A percentile compares a stretch with the other conserved stretches of the same genome.
phyloP scores from a whole-genome alignment of 176 grass and related monocot genomes.

The Carex parvula region DNA sequence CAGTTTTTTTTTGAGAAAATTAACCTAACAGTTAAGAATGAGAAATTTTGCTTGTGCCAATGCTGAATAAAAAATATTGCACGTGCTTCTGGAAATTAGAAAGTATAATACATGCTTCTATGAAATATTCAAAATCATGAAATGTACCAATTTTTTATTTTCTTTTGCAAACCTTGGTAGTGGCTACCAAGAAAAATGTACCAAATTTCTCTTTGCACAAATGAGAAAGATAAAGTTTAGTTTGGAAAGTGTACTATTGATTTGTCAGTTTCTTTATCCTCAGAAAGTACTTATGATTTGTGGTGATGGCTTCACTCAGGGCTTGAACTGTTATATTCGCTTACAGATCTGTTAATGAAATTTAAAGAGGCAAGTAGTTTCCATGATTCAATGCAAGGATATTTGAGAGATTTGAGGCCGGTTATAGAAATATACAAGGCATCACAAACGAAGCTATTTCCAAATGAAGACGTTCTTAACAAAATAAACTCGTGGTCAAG shows the following conservation, averaged over 20 bases:
- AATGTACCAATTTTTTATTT: background rate
- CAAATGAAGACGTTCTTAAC: conserved; percentile 52
- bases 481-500: conserved; percentile 57
- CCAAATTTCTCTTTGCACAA: background rate
- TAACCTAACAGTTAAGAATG: background rate
- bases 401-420: conserved; percentile 61
- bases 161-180: too few relatives aligned
- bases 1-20: background rate
- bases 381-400: conserved; percentile 50
- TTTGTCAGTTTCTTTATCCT: background rate
- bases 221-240: background rate
- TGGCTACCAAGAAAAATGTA: background rate
- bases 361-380: conserved; percentile 41
- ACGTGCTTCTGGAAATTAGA: background rate
- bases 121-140: background rate
- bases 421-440: conserved; percentile 70
- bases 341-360: conserved; percentile 47
- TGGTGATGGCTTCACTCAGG: background rate
- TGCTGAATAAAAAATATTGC: background rate
- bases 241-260: background rate
- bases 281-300: background rate
- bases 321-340: conserved; percentile 10
- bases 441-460: conserved; percentile 54
- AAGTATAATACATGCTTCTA: background rate
- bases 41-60: background rate